Percentiles rank a stretch among this genome's conserved stretches.
Evolutionary conservation across 2,329 filamentous ascomycete species (phyloP).

Genomic region (Fusarium sp.): DNA sequence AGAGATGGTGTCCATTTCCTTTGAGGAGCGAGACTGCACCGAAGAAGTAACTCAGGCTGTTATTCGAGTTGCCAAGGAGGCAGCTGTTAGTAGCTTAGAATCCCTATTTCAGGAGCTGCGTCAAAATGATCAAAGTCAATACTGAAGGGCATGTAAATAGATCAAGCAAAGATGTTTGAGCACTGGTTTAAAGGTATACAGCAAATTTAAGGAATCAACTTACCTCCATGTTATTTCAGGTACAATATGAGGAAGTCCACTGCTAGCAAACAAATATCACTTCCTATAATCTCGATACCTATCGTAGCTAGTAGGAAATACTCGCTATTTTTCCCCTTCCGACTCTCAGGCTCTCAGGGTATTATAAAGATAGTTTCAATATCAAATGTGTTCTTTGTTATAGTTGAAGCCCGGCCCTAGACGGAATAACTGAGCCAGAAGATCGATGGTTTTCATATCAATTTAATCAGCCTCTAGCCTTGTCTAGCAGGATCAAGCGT

Average conservation of each 20-base stretch:
- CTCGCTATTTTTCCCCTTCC: neutral
- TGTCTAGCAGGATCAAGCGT: constrained; percentile 43
- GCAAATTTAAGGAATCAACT: neutral
- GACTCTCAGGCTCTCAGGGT: neutral
- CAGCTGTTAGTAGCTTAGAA: neutral
- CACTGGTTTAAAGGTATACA: neutral
- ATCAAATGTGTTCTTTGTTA: neutral
- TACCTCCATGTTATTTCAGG: neutral
- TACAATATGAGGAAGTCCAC: neutral
- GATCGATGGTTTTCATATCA: neutral
- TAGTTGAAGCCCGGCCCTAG: neutral
- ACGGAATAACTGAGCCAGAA: neutral
- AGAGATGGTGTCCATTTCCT: neutral
- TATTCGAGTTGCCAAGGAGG: neutral
- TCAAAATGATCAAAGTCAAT: neutral
- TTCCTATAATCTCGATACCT: no score
- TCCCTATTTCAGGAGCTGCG: neutral
- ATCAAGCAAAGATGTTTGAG: neutral
- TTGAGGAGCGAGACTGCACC: neutral
- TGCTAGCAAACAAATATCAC: neutral
- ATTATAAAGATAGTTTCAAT: neutral
- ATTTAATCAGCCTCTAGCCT: constrained; percentile 15
- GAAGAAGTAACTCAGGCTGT: neutral
- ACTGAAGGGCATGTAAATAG: neutral
- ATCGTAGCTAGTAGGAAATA: neutral